Conservation (phyloP, 2,329 filamentous ascomycete genomes). For the Fusarium multiceps region DNA sequence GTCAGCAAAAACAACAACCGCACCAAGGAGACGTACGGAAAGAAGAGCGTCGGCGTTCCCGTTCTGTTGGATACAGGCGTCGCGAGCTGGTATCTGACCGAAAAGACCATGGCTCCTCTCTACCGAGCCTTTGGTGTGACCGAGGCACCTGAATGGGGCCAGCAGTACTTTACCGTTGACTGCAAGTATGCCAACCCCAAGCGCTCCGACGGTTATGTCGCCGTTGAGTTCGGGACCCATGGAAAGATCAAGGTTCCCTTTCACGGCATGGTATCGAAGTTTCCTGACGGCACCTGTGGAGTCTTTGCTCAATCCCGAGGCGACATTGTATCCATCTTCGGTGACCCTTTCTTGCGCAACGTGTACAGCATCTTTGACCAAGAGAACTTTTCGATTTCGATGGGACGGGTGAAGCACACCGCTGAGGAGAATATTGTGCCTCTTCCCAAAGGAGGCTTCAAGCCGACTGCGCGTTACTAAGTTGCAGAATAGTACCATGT, state of each 20-base stretch:
- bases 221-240: not conserved
- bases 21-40: not conserved
- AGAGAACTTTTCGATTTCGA: not conserved
- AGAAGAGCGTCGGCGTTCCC: not conserved
- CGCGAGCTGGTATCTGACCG: not conserved
- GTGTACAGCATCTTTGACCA: constrained; percentile 16
- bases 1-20: not conserved
- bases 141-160: not conserved
- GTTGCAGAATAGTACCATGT: not conserved
- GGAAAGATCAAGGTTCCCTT: constrained; percentile 1
- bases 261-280: not conserved
- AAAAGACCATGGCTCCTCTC: not conserved
- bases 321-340: not conserved
- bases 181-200: constrained; percentile 3
- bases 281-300: not conserved
- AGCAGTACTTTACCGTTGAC: not conserved
- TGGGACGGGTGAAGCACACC: not conserved
- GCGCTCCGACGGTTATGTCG: not conserved
- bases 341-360: constrained; percentile 5
- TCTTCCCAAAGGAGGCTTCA: not conserved
- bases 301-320: not conserved
- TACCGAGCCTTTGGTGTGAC: not conserved
- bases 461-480: not conserved
- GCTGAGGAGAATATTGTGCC: not conserved
- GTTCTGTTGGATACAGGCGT: not conserved